Evolutionary conservation across 441 rosid species (phyloP), one percentile per base, ranked within the genome.

Genomic region (Omphalea diandra): DNA sequence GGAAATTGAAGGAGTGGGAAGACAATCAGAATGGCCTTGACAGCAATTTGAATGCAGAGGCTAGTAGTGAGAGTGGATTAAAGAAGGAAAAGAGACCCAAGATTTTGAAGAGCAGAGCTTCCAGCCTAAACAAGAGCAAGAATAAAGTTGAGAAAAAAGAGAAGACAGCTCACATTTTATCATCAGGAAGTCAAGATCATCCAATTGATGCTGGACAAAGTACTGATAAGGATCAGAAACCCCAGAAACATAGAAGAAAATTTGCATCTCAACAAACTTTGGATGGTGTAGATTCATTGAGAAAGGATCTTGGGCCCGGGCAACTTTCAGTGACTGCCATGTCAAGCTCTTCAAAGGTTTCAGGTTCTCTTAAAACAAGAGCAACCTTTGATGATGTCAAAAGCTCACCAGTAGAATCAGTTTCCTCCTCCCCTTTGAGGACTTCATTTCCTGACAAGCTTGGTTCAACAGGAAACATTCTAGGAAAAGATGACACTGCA

Each of bases 361-460:
- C 86, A 2, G 81, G 79, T 64, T 83, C 89, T 72, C 76, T 53
- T 38, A 88, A 84, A 84, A 78, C 62, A 27, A 82, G 74, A 82
- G 80, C 54, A 65, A 73, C 75, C 66, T 68, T 73, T 47, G 85
- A 83, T 65, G 87, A 82, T 68, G 80, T 78, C 67, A 85, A 80
- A 81, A 74, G 79, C 63, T 93, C 93, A 18, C 94, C 93, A 5
- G 84, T 79, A 46, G 97, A 84, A 78, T 91, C 97, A 52, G 90
- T 91, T 75, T 90, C 97, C 54, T 88, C 93, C 8, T 88, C 88
- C 67, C 97, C 90, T 41, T 68, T 75, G 77, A 90, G 87, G 80
- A 50, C 70, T 63, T 70, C 83, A 49, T 63, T 52, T 75, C 75
- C 71, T 1, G 83, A 71, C 54, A 86, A 78, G 75, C 66, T 64